Evolutionary conservation across 2,329 filamentous ascomycete species (phyloP), one percentile per base, ranked within the genome.

Genomic region (Colletotrichum horii): DNA sequence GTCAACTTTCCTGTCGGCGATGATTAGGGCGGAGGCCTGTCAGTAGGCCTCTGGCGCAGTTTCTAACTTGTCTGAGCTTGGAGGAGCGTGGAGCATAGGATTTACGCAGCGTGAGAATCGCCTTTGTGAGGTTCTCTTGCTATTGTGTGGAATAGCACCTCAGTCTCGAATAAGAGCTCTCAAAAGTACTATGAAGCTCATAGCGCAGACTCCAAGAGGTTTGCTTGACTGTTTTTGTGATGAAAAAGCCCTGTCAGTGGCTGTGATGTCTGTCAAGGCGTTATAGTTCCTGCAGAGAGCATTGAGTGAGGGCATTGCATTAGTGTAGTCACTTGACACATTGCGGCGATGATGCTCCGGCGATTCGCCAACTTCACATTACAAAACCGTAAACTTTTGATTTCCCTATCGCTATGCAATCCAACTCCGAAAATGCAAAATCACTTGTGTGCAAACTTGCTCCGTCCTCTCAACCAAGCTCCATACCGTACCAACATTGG

Each of bases 401-500:
- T 52, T 52, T 52, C 3, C 43, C 43, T 14, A 2, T 52, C 43
- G 43, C 43, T 52, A 52, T 52, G 43, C n/a, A 52, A 52, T 4
- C 43, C n/a, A 52, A 52, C n/a, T 52, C 43, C 43, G 14, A 22
- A n/a, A 52, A 52, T 22, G 43, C 43, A 4, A 22, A 14, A 52
- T 52, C 30, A 66, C 19, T 48, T 28, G 0, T 26, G 24, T 7
- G 64, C 64, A 11, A 24, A 36, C 15, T 24, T 30, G 22, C 71
- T 74, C 15, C 22, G 14, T 7, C 16, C 24, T 34, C 71, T 71
- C 16, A 71, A 12, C 19, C 12, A 12, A 6, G 19, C 8, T 2
- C 71, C 71, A n/a, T 74, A 74, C 7, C 28, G 61, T 11, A 71
- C 11, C 4, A 74, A 6, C 22, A 74, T 5, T 5, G 71, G 71